Evolutionary conservation across 352 stramenopile genomes (phyloP).

Genomic region (Blastocystis hominis): DNA sequence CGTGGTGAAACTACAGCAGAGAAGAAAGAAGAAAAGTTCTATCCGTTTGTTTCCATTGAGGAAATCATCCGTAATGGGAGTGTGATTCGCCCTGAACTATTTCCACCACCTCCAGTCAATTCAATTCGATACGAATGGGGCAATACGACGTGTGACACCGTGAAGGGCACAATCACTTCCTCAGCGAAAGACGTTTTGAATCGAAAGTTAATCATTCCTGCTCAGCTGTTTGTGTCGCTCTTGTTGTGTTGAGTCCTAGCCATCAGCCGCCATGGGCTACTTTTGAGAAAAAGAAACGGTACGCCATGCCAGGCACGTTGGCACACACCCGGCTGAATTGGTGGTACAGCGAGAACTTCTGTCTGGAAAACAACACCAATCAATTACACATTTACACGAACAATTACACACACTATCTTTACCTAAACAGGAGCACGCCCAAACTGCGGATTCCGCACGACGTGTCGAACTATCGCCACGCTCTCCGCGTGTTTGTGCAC

Average conservation of each 20-base stretch:
- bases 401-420: conserved; percentile 34
- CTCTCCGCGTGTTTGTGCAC: conserved; percentile 15
- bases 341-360: conserved; percentile 31
- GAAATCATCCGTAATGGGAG: conserved; percentile 13
- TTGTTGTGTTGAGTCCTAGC: neutral
- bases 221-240: neutral
- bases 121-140: neutral
- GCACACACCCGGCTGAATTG: neutral
- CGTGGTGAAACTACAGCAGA: neutral
- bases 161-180: neutral
- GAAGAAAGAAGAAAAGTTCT: neutral
- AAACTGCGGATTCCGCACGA: conserved; percentile 4
- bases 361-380: conserved; percentile 53
- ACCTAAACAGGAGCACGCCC: neutral
- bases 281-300: neutral
- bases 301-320: neutral
- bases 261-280: neutral
- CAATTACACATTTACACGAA: conserved; percentile 22
- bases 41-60: neutral
- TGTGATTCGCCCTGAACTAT: conserved; percentile 26
- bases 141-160: neutral
- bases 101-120: neutral
- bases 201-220: neutral
- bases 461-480: neutral
- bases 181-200: neutral